Base-by-base conservation (phyloP, 371 early-diverging fungal species). In the Mycotypha africana region DNA sequence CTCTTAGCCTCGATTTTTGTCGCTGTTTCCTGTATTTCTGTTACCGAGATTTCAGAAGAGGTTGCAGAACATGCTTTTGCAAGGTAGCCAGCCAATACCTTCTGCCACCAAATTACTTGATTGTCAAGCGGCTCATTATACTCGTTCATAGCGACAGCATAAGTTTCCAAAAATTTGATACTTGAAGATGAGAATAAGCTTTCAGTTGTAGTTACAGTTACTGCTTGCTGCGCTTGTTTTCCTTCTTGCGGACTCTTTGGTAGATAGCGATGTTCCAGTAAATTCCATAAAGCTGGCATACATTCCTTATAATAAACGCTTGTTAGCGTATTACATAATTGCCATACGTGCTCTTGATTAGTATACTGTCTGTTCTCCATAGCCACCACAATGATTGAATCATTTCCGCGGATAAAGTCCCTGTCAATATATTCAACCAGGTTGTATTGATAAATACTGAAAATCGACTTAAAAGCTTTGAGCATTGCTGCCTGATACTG, bases 91-190 rank as follows among this genome's bases (percentile, higher is more conserved):
- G 70, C 76, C 23, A 82, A 33, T 24, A 70, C 50, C 2, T 48
- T 41, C 4, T 51, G 49, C 84, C 83, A 86, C 76, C 78, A 83
- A 0, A 53, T 48, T 7, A 23, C 17, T 39, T 48, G 20, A 2
- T 46, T n/a, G 16, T n/a, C 16, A 17, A 19, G 12, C n/a, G 23
- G 24, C 28, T 15, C 42, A 14, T 36, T 28, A n/a, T n/a, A n/a
- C n/a, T n/a, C n/a, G n/a, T n/a, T n/a, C 15, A 62, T 67, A 10
- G 65, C 56, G 42, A 41, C 56, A 2, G 69, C 62, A 60, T 61
- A 76, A 0, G 62, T 42, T 37, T 73, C 77, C 1, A 60, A 44
- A 41, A 70, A 64, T 37, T 62, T 69, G n/a, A n/a, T n/a, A n/a
- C n/a, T n/a, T n/a, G n/a, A n/a, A n/a, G n/a, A n/a, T n/a, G n/a